Percentiles rank a stretch among this genome's conserved stretches.
Evolutionary conservation across 768 basidiomycete species (phyloP).

Genomic region (Boletellus ananiceps): DNA sequence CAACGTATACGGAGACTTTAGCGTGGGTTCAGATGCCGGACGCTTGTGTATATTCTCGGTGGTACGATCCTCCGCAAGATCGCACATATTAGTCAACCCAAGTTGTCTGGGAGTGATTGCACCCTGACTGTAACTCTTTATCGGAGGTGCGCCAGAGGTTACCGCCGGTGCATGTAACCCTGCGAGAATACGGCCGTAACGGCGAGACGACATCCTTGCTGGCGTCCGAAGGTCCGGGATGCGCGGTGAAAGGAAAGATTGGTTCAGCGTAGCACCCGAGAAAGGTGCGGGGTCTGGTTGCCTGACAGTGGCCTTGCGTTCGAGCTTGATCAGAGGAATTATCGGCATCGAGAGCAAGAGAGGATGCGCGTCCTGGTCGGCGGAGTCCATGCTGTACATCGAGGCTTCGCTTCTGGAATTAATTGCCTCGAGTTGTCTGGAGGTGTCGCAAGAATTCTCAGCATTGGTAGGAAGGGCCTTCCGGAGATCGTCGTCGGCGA

Average conservation of each 20-base stretch:
- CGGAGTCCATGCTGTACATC: constrained; percentile 24
- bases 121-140: neutral
- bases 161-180: neutral
- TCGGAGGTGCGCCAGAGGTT: neutral
- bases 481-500: neutral
- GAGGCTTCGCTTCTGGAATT: constrained; percentile 15
- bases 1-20: neutral
- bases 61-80: neutral
- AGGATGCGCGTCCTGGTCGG: constrained; percentile 20
- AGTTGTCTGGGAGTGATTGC: neutral
- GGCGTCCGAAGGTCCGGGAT: constrained; percentile 11
- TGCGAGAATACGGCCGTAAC: constrained; percentile 7
- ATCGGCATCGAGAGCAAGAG: constrained; percentile 25
- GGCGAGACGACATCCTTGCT: constrained; percentile 16
- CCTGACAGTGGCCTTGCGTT: constrained; percentile 25
- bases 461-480: neutral
- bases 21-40: constrained; percentile 13
- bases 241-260: constrained; percentile 19
- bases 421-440: neutral
- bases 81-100: neutral
- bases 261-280: neutral
- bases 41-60: neutral
- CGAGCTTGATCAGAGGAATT: constrained; percentile 26
- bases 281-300: neutral
- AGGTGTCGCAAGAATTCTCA: neutral